phyloP scores from a whole-genome alignment of 202 grass and related monocot genomes.

The Zoysia matrella region DNA sequence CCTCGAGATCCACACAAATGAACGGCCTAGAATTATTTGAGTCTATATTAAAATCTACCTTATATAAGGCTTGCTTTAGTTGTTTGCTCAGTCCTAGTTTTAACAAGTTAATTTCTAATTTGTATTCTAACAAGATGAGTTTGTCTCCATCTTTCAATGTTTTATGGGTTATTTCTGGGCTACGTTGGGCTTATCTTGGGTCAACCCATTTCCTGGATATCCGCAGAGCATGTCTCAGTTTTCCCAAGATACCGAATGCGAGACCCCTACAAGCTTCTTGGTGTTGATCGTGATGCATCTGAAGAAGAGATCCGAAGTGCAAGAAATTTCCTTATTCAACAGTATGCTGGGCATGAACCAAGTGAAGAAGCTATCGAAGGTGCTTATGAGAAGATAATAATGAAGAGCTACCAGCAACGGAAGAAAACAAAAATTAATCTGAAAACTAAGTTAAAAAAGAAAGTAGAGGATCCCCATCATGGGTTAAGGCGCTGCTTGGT shows the following conservation, averaged over 20 bases:
- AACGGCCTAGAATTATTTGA: no score
- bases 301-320: slow-evolving; percentile 92
- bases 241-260: slow-evolving; percentile 69
- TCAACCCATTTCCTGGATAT: slow-evolving; percentile 28
- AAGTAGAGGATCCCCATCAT: slow-evolving; percentile 74
- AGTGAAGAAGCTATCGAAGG: slow-evolving; percentile 89
- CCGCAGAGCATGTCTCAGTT: slow-evolving; percentile 64
- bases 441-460: slow-evolving; percentile 77
- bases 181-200: slow-evolving; percentile 16
- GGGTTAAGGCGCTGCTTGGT: slow-evolving; percentile 73
- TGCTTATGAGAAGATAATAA: slow-evolving; percentile 94
- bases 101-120: neutral
- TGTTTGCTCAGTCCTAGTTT: neutral
- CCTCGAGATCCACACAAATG: no score
- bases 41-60: no score
- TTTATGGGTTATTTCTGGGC: slow-evolving; percentile 6
- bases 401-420: slow-evolving; percentile 82
- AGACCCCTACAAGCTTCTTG: slow-evolving; percentile 87
- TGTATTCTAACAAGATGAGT: neutral
- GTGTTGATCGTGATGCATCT: slow-evolving; percentile 68
- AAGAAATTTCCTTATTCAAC: slow-evolving; percentile 75
- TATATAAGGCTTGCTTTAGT: neutral
- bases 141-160: neutral
- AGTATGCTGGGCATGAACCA: slow-evolving; percentile 79
- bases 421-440: slow-evolving; percentile 90